Base-by-base conservation (phyloP, 2,329 filamentous ascomycete species). In the Leptographium lundbergii region DNA sequence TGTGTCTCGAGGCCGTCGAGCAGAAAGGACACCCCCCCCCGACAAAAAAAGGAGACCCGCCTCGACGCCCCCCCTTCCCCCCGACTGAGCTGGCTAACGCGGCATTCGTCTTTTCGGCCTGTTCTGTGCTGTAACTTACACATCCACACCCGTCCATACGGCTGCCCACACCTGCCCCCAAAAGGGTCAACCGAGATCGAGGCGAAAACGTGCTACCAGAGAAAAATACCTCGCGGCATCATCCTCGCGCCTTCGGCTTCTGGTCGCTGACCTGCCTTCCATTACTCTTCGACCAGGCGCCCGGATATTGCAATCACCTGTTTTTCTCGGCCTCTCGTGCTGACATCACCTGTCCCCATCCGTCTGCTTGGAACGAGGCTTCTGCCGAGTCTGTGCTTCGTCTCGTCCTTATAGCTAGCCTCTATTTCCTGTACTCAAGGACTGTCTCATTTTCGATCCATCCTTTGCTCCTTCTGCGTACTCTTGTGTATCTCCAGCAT, bases 211-310 rank as follows among this genome's bases (percentile, higher is more conserved):
- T 56, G 54, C 34, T 25, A 45, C 34, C 22, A 45, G 14, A 14
- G 17, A 47, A 56, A 56, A 57, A 57, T 57, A 47, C 56, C 56
- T 24, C 56, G 56, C 56, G 32, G 47, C 9, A 39, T 22, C 54
- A 24, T 34, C 22, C 56, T 57, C 54, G 27, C 42, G 42, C 42
- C 27, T 56, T 56, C 42, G 54, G 54, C 39, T 24, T 29, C 42
- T 24, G 11, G 19, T 32, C 10, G 27, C 10, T 9, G 10, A 24
- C 5, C 25, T 47, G 42, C 13, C 19, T 29, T 50, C 24, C 7
- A 13, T 36, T 45, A 13, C 4, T 39, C 52, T 25, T 48, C n/a
- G 17, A 42, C 39, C 54, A 13, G 19, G 25, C 29, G 19, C 25
- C 19, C 11, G 32, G 25, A 56, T 22, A 17, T 27, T 24, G 42